Conservation (phyloP, 2,329 filamentous ascomycete genomes). For the Penicillium digitatum region DNA sequence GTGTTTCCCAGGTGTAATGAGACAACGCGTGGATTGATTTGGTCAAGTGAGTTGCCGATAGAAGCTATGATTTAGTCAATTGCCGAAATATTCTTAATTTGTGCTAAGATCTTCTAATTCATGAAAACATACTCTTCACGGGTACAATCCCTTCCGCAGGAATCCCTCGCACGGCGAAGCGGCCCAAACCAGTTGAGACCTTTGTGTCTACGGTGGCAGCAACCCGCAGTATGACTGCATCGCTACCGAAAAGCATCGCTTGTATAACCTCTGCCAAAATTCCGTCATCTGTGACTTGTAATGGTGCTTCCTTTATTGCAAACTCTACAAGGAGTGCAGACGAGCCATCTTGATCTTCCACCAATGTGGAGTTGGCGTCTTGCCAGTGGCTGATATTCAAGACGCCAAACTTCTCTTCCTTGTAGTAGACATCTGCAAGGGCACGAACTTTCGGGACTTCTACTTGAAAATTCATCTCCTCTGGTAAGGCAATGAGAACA, state of each 20-base stretch:
- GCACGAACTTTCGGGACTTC: slow-evolving; percentile 74
- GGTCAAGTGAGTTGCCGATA: slow-evolving; percentile 50
- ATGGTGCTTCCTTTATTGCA: slow-evolving; percentile 69
- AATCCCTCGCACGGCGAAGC: slow-evolving; percentile 75
- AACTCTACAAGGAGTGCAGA: slow-evolving; percentile 70
- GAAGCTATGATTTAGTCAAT: slow-evolving; percentile 50
- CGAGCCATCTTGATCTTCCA: slow-evolving; percentile 57
- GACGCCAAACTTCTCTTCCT: slow-evolving; percentile 71
- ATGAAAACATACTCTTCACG: slow-evolving; percentile 77
- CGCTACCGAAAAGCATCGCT: slow-evolving; percentile 69
- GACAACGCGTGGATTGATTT: slow-evolving; percentile 61
- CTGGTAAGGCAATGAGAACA: slow-evolving; percentile 72
- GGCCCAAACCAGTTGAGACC: slow-evolving; percentile 74
- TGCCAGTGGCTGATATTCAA: slow-evolving; percentile 81
- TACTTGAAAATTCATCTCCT: slow-evolving; percentile 81
- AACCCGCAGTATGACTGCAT: slow-evolving; percentile 67
- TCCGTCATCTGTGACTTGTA: slow-evolving; percentile 75
- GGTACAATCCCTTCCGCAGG: slow-evolving; percentile 79
- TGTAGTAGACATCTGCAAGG: slow-evolving; percentile 74
- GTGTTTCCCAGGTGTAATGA: slow-evolving; percentile 71
- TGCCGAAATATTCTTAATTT: slow-evolving; percentile 18
- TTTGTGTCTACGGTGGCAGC: slow-evolving; percentile 78
- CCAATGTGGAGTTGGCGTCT: slow-evolving; percentile 70
- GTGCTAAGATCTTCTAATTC: slow-evolving; percentile 15
- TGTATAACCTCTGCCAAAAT: slow-evolving; percentile 79